These are phyloP conservation scores for Globisporangium emineosum DNA, from an alignment of 352 stramenopile genomes.

Conservation along the genomic window DNA sequence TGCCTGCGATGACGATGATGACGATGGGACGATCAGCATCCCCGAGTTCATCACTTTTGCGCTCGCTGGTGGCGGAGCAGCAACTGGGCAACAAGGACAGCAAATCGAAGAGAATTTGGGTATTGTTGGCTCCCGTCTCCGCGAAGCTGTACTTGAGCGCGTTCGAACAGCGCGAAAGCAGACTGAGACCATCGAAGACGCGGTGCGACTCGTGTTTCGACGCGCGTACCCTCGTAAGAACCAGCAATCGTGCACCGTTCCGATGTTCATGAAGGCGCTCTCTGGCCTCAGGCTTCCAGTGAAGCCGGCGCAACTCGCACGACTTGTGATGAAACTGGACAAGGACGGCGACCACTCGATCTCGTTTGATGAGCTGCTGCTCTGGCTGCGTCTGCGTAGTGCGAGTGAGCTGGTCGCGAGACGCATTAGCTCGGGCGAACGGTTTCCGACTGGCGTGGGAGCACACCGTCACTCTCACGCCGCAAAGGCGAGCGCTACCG, in stretches of 20 bases:
- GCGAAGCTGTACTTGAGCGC: slow-evolving; percentile 39
- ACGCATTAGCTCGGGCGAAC: not conserved
- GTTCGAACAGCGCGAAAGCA: slow-evolving; percentile 35
- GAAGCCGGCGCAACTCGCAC: slow-evolving; percentile 44
- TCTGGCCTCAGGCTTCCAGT: slow-evolving; percentile 36
- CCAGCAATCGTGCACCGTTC: slow-evolving; percentile 21
- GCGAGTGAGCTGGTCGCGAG: not conserved
- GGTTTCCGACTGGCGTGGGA: not conserved
- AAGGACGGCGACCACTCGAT: slow-evolving; percentile 46
- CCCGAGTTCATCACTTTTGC: slow-evolving; percentile 77
- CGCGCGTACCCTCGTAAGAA: slow-evolving; percentile 32
- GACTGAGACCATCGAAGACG: slow-evolving; percentile 41
- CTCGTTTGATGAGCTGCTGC: slow-evolving; percentile 69
- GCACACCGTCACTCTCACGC: not conserved
- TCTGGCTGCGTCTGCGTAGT: slow-evolving; percentile 44
- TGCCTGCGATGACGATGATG: slow-evolving; percentile 17
- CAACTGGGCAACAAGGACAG: not conserved
- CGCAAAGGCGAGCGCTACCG: slow-evolving; percentile 11
- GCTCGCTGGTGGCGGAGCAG: slow-evolving; percentile 23
- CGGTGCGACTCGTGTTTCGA: slow-evolving; percentile 51
- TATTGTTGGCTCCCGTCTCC: slow-evolving; percentile 43
- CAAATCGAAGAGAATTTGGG: slow-evolving; percentile 27
- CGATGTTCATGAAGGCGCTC: slow-evolving; percentile 40
- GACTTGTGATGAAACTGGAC: slow-evolving; percentile 53
- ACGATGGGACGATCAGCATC: slow-evolving; percentile 41